Evolutionary conservation across 139 green algal genomes (phyloP).

Genomic region (Micromonas commoda): DNA sequence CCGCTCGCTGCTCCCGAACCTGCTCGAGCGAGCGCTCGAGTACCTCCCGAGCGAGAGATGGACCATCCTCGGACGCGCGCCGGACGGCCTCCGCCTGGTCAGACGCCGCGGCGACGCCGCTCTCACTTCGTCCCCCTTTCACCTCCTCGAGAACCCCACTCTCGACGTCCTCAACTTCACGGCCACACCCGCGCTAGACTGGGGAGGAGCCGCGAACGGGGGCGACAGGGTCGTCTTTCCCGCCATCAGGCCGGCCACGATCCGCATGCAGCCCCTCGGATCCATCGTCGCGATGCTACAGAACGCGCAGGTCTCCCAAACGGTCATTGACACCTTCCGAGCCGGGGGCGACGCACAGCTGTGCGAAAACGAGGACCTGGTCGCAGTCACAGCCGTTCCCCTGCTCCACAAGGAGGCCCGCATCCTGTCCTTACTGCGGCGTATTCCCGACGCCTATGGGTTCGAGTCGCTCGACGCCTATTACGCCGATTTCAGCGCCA

Average conservation of each 20-base stretch:
- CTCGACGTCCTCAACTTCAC: not conserved
- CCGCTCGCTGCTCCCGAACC: not conserved
- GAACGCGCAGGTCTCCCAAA: not conserved
- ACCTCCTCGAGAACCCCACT: too few relatives aligned
- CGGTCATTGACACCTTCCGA: not conserved
- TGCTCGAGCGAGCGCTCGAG: not conserved
- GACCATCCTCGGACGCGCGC: not conserved
- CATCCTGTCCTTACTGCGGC: not conserved
- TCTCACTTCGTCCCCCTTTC: too few relatives aligned
- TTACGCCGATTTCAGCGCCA: not conserved
- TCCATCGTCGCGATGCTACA: not conserved
- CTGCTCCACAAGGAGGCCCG: not conserved
- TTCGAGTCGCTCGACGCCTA: not conserved
- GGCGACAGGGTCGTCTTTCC: not conserved
- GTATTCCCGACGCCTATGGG: not conserved
- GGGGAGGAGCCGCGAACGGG: not conserved
- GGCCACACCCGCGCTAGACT: not conserved
- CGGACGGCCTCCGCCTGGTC: not conserved
- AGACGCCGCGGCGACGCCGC: too few relatives aligned
- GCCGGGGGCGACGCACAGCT: not conserved
- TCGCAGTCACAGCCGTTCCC: not conserved
- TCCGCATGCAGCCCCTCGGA: not conserved
- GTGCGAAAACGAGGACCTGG: not conserved
- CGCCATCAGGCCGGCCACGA: not conserved
- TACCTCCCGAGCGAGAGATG: too few relatives aligned